phyloP scores from a whole-genome alignment of 164 flowering plant species.

The Macadamia integrifolia region DNA sequence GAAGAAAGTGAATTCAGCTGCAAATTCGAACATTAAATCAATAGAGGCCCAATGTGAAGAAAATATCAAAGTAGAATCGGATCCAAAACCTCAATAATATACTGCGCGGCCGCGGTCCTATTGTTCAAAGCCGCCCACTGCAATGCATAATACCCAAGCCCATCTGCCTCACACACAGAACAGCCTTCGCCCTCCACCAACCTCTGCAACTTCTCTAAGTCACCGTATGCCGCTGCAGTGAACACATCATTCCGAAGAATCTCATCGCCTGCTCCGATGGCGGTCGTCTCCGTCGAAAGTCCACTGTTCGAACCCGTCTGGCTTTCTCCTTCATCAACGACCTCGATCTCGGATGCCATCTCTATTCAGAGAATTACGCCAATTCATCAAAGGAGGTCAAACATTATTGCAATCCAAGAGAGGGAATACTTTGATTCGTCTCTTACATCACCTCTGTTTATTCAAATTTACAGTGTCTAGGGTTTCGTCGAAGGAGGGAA shows the following conservation, averaged over 20 bases:
- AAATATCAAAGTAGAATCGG: neutral
- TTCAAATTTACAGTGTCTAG: neutral
- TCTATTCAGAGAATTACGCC: neutral
- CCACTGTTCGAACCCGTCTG: slow-evolving; percentile 17
- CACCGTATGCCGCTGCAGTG: slow-evolving; percentile 95
- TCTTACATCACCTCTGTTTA: too few species aligned
- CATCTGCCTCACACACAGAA: slow-evolving; percentile 82
- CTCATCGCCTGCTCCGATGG: slow-evolving; percentile 34
- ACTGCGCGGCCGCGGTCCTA: slow-evolving; percentile 86
- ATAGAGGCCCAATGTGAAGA: neutral
- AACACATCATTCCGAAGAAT: slow-evolving; percentile 66
- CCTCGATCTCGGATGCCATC: slow-evolving; percentile 90
- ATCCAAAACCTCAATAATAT: slow-evolving; percentile 61
- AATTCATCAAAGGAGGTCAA: too few species aligned
- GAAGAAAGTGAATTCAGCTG: neutral
- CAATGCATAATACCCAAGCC: slow-evolving; percentile 75
- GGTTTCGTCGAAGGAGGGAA: neutral
- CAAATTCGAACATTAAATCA: neutral
- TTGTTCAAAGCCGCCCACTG: slow-evolving; percentile 98
- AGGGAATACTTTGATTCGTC: neutral
- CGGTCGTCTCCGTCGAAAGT: slow-evolving; percentile 11
- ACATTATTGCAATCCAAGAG: neutral
- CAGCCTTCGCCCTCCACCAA: slow-evolving; percentile 87
- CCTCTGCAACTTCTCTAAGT: slow-evolving; percentile 88
- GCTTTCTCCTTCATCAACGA: slow-evolving; percentile 62